Conservation (phyloP, 2,329 filamentous ascomycete species). For the Cladorrhinum sp. region DNA sequence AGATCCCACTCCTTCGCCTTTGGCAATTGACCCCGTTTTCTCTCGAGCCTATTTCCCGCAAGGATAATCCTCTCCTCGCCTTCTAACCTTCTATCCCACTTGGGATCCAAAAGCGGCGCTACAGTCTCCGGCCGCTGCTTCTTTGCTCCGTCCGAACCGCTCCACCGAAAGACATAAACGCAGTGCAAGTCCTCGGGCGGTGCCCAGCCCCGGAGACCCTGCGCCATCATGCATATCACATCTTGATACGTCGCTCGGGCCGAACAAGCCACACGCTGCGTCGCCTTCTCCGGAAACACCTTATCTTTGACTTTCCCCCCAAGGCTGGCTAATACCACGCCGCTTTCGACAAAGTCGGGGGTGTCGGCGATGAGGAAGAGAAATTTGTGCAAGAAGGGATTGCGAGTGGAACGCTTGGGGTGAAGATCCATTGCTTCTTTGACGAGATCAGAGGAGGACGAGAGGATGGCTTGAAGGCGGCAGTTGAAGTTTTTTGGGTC, state of each 20-base stretch:
- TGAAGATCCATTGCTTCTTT: neutral
- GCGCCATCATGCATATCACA: neutral
- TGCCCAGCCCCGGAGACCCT: neutral
- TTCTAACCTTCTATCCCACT: neutral
- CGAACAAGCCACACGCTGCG: neutral
- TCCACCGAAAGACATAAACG: neutral
- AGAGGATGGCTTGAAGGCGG: neutral
- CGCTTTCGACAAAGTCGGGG: neutral
- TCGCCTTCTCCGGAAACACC: neutral
- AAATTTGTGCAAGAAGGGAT: neutral
- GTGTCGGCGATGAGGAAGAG: neutral
- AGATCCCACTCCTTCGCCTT: neutral
- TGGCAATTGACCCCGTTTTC: neutral
- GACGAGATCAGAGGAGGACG: neutral
- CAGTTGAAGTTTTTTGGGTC: neutral
- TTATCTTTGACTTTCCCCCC: neutral
- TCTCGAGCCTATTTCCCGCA: neutral
- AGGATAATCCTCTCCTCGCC: neutral
- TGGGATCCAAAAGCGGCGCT: neutral
- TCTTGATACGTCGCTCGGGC: neutral
- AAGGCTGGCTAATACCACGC: neutral
- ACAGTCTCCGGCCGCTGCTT: neutral
- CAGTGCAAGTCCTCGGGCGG: neutral
- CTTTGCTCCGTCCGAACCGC: neutral
- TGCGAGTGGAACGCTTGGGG: neutral